Evolutionary conservation across 2,329 filamentous ascomycete species (phyloP).

Genomic region (Pestalotiopsis sp.): DNA sequence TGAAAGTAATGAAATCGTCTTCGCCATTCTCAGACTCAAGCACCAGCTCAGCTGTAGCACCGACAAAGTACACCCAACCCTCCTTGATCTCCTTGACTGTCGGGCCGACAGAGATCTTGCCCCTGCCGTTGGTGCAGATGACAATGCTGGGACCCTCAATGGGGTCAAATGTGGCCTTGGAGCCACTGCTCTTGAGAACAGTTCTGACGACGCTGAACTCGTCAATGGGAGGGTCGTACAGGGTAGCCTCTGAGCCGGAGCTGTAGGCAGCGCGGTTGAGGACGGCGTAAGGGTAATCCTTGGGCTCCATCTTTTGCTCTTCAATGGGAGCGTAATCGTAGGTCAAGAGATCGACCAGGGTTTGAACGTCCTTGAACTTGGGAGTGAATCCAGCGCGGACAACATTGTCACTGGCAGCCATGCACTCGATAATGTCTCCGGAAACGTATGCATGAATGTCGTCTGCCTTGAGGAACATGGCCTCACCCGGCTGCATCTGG

Average conservation of each 20-base stretch:
- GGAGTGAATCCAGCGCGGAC: constrained; percentile 96
- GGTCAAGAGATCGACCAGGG: constrained; percentile 86
- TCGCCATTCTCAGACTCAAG: constrained; percentile 66
- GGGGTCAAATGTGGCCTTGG: constrained; percentile 85
- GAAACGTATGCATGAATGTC: constrained; percentile 96
- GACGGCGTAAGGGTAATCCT: constrained; percentile 81
- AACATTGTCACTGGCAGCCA: constrained; percentile 98
- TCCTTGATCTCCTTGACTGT: constrained; percentile 74
- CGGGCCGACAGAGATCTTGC: constrained; percentile 81
- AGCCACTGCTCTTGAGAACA: constrained; percentile 66
- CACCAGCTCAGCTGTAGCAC: constrained; percentile 80
- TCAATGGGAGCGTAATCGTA: constrained; percentile 94
- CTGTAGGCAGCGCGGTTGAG: constrained; percentile 82
- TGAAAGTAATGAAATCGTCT: constrained; percentile 82
- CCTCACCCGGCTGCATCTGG: constrained; percentile 82
- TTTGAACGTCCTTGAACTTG: constrained; percentile 96
- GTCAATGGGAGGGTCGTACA: constrained; percentile 96
- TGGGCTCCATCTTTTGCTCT: constrained; percentile 88
- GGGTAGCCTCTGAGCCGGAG: constrained; percentile 66
- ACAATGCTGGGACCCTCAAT: constrained; percentile 89
- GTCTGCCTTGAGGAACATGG: constrained; percentile 93
- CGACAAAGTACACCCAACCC: constrained; percentile 81
- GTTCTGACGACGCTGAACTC: constrained; percentile 91
- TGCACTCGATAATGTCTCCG: constrained; percentile 97
- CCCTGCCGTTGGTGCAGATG: constrained; percentile 83